Base-by-base conservation (phyloP, 371 early-diverging fungal species). In the Globomyces sp. region DNA sequence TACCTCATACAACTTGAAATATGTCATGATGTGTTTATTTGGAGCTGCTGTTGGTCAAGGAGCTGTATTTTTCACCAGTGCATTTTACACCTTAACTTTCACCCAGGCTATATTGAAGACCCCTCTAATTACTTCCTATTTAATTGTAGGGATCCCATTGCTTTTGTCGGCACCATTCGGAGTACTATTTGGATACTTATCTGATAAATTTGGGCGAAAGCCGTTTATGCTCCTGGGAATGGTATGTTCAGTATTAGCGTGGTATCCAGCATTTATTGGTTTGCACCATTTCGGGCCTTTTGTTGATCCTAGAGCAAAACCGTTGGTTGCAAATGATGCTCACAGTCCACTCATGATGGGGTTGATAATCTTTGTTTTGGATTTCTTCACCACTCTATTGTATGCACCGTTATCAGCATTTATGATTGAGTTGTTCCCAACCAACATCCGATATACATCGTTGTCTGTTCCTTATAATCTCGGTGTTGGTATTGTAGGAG, bases 351-450 rank as follows among this genome's bases (percentile, higher is more conserved):
- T 41, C 10, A 9, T 45, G 42, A 55, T 62, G n/a, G 53, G 43
- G n/a, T 67, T 71, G 55, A 47, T 50, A 43, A n/a, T 58, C 13
- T 71, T 67, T 63, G 5, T 61, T 10, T 5, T 6, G 40, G 46
- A 44, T 61, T 24, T 41, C 6, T 24, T 61, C 11, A 0, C 6
- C 1, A 46, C 61, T 10, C 40, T 63, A 3, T n/a, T 61, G 13
- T 68, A 51, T 50, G 24, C 13, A 4, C 48, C 57, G n/a, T 58
- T 68, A 34, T 62, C 67, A 11, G 71, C 71, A 37, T 68, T 64
- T 52, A 57, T 71, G 40, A 63, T 64, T 5, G 71, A 71, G 52
- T 45, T 71, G 8, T 71, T 68, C 51, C 71, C 71, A 2, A 71
- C 71, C 41, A 11, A 46, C 10, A 61, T 71, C 11, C 68, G 71